Evolutionary conservation across 2,329 filamentous ascomycete species (phyloP), one percentile per base, ranked within the genome.

Genomic region (Rhytidhysteron rufulum): DNA sequence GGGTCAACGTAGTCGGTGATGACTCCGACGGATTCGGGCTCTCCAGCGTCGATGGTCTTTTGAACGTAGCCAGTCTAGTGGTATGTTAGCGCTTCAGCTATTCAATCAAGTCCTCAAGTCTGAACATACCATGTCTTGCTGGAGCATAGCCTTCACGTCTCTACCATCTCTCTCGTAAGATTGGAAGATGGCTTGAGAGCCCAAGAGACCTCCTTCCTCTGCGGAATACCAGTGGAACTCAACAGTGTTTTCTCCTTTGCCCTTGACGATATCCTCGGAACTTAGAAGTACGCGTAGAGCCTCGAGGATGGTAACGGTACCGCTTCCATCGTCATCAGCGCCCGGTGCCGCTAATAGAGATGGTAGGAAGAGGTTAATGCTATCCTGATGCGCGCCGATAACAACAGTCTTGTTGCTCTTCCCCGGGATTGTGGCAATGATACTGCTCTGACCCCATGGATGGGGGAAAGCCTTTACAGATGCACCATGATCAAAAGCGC

Each of bases 161-260:
- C 83, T 79, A 22, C 78, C 76, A 17, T 78, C 68, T 62, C 83
- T 80, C 66, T 86, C 83, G 60, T 97, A 97, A 6, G 79, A 71
- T 37, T 79, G 76, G 73, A 96, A 97, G 63, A 97, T 86, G 40
- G 86, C 90, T 65, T 95, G 89, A 55, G 85, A 91, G 43, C 89
- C 89, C 3, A 95, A 77, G 33, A 95, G 74, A 24, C 90, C 89
- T 37, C 85, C 88, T 66, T 95, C 89, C 64, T 95, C 89, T 9
- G 88, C 89, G 32, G 83, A 87, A 71, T 95, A 95, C 88, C 88
- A 95, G 69, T 96, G 90, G 66, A 97, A 97, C 70, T 97, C 91
- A 52, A 98, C 74, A 1, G 88, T 95, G 69, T 96, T 96, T 43
- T 79, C 68, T 4, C 82, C 83, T 49, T 87, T 79, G 48, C 88